Evolutionary conservation across 257 asterid genomes (phyloP), one percentile per base, ranked within the genome.

Genomic region (Plantago elongata): DNA sequence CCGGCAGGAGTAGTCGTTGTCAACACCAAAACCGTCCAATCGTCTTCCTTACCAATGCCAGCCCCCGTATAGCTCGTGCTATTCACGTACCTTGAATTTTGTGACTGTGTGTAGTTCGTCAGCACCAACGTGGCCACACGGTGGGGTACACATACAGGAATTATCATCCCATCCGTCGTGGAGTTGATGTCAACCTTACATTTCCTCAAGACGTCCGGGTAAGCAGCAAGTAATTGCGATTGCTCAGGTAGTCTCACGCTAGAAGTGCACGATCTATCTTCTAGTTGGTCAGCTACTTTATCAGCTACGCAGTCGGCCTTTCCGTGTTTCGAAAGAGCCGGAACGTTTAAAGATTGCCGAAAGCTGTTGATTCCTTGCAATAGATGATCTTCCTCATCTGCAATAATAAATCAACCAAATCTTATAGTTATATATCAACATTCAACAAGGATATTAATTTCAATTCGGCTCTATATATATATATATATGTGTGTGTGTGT

Each of bases 1-100:
- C 96, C 97, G 2, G 73, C 92, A 0, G 55, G 75, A 0, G 89
- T 82, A 65, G 60, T 78, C 0, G 95, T 87, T 2, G 96, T 75
- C 57, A 90, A 51, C 34, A 90, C 89, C 5, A 90, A 16, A 2
- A 87, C 87, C 0, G 96, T 90, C 97, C 96, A 90, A 37, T 87
- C 89, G 4, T 84, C 80, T 9, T 87, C 96, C 0, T 69, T 66
- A 5, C 88, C 96, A 3, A 90, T 63, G 5, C 97, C 96, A 0
- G 67, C 85, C 0, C 96, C 97, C 0, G 79, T 81, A 8, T 68
- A 87, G 77, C 63, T 71, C 0, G 96, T 75, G 64, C 62, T 69
- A 43, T 87, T 90, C 61, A 87, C 65, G 44, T 72, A 84, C n/a
- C 62, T 54, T 0, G 90, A 51, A 43, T 79, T 74, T 3, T 9